These are phyloP conservation scores for Plasmopara viticola DNA, from an alignment of 352 stramenopile genomes.

Conservation along the genomic window DNA sequence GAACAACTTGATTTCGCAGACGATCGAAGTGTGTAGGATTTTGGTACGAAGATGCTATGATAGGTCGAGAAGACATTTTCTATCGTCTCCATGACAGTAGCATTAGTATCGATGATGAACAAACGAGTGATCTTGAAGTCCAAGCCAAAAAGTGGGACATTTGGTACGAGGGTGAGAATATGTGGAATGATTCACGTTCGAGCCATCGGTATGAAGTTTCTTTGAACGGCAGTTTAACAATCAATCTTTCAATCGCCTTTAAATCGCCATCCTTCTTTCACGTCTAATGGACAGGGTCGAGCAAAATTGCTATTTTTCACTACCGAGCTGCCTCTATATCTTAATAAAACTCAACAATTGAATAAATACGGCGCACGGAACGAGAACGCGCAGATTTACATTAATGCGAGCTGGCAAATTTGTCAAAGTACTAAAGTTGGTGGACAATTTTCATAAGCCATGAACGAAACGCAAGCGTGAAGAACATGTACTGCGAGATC, in stretches of 20 bases:
- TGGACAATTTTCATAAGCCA: conserved; percentile 64
- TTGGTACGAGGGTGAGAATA: conserved; percentile 71
- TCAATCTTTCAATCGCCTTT: conserved; percentile 20
- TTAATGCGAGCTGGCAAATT: conserved; percentile 36
- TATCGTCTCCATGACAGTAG: conserved; percentile 19
- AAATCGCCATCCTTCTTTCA: conserved; percentile 36
- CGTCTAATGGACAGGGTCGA: conserved; percentile 58
- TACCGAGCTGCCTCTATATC: conserved; percentile 24
- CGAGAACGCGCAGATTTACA: conserved; percentile 43
- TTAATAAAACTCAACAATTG: conserved; percentile 35
- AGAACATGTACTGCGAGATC: conserved; percentile 24
- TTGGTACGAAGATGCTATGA: conserved; percentile 59
- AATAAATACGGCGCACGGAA: conserved; percentile 33
- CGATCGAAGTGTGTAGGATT: conserved; percentile 51
- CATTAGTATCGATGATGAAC: background rate
- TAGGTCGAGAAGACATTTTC: conserved; percentile 53
- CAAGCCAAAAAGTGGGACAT: conserved; percentile 38
- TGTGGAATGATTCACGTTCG: conserved; percentile 48
- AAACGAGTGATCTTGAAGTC: conserved; percentile 3
- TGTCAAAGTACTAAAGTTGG: conserved; percentile 49
- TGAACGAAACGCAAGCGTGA: conserved; percentile 41
- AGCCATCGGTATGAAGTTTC: conserved; percentile 47
- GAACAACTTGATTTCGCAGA: conserved; percentile 30
- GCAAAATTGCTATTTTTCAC: conserved; percentile 57
- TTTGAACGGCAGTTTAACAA: conserved; percentile 3